Conservation (phyloP, 2,329 filamentous ascomycete species). For the Periconia digitata region DNA sequence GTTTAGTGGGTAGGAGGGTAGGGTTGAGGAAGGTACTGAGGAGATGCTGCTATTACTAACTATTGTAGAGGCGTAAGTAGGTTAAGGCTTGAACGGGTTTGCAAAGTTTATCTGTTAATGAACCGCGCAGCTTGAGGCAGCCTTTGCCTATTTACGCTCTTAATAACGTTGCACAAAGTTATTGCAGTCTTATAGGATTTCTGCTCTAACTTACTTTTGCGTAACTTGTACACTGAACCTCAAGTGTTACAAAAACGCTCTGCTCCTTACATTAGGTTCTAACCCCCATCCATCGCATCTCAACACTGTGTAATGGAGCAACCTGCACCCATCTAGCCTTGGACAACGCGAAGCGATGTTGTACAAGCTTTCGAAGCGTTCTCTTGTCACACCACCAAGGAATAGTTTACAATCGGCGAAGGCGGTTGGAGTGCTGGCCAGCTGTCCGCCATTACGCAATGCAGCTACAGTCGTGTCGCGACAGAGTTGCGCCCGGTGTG, state of each 20-base stretch:
- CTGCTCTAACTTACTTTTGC: background rate
- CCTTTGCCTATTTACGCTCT: background rate
- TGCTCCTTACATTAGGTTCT: background rate
- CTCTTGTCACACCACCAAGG: background rate
- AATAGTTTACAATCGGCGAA: constrained; percentile 1
- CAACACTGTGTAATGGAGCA: background rate
- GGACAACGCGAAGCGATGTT: constrained; percentile 1
- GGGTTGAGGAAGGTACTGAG: background rate
- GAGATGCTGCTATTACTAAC: background rate
- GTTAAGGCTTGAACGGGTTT: background rate
- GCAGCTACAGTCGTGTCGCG: constrained; percentile 2
- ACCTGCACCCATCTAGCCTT: background rate
- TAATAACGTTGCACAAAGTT: background rate
- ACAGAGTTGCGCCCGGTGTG: constrained; percentile 3
- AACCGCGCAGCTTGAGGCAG: background rate
- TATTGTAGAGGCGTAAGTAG: constrained; percentile 4
- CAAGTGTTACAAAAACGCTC: background rate
- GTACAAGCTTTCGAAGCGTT: background rate
- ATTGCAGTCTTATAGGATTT: background rate
- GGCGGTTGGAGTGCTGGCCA: constrained; percentile 4
- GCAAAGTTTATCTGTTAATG: background rate
- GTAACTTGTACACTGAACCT: background rate
- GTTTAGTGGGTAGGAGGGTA: no score
- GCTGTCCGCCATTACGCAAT: constrained; percentile 3
- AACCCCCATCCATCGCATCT: background rate